Evolutionary conservation across 345 rosid species (phyloP).

Genomic region (Punica granatum): DNA sequence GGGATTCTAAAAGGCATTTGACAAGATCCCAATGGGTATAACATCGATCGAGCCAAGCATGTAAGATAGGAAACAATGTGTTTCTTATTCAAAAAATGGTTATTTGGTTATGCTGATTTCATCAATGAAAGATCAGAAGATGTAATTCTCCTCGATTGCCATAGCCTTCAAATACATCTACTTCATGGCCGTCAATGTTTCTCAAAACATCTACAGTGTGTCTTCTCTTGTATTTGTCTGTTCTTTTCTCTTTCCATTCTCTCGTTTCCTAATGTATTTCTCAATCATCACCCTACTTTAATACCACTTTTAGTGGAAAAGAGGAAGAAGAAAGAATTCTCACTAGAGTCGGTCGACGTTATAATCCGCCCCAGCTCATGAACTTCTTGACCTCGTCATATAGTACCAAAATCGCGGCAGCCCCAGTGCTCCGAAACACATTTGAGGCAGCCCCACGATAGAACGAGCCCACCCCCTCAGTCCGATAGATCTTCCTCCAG

Average conservation of each 20-base stretch:
- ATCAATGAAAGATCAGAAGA: neutral
- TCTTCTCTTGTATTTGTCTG: neutral
- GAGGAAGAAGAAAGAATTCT: constrained; percentile 1
- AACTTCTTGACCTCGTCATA: constrained; percentile 83
- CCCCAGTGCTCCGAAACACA: constrained; percentile 84
- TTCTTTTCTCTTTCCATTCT: neutral
- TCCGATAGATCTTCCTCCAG: constrained; percentile 71
- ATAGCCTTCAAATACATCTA: neutral
- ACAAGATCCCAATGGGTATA: neutral
- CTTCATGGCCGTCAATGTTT: neutral
- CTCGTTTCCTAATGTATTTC: neutral
- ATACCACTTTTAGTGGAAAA: neutral
- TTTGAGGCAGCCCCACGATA: constrained; percentile 82
- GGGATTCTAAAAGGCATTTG: neutral
- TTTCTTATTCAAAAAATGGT: neutral
- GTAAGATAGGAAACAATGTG: neutral
- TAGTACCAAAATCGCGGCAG: constrained; percentile 87
- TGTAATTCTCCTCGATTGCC: neutral
- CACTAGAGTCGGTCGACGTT: neutral
- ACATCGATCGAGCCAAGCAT: neutral
- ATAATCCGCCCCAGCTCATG: constrained; percentile 70
- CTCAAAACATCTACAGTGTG: neutral
- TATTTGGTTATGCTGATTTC: neutral
- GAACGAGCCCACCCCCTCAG: constrained; percentile 70
- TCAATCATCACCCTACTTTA: neutral